phyloP scores from a whole-genome alignment of 805 yeast genomes.

The Suhomyces xylopsoci region DNA sequence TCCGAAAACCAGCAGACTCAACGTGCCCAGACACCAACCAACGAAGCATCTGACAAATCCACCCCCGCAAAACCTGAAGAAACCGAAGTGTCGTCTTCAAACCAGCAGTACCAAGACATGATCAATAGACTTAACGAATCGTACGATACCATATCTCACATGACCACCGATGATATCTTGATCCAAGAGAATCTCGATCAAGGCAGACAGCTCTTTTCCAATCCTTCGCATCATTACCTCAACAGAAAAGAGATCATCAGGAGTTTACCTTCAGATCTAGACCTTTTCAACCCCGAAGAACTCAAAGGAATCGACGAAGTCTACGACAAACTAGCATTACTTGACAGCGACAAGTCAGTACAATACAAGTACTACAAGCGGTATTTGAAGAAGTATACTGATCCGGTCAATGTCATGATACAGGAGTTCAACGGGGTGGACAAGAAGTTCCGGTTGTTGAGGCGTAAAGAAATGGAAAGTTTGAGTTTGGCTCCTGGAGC shows the following conservation, averaged over 20 bases:
- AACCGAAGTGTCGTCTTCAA: not conserved
- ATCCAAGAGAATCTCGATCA: conserved; percentile 35
- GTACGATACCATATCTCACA: conserved; percentile 30
- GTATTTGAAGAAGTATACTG: conserved; percentile 30
- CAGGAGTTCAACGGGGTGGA: conserved; percentile 37
- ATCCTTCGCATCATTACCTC: conserved; percentile 33
- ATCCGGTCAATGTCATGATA: conserved; percentile 24
- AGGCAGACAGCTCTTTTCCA: conserved; percentile 33
- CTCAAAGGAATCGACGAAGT: conserved; percentile 27
- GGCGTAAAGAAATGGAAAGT: conserved; percentile 32
- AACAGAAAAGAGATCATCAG: conserved; percentile 30
- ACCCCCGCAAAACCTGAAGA: not conserved
- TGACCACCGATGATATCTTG: conserved; percentile 36
- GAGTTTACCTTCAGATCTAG: conserved; percentile 35
- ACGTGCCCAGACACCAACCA: not conserved
- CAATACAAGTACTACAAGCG: conserved; percentile 36
- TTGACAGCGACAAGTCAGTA: conserved; percentile 37
- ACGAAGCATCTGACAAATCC: not conserved
- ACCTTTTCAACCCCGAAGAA: conserved; percentile 28
- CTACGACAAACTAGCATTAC: conserved; percentile 26
- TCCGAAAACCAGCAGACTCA: conserved; percentile 2
- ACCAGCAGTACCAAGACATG: conserved; percentile 5
- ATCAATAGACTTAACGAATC: conserved; percentile 16
- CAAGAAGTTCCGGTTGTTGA: conserved; percentile 34
- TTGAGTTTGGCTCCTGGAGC: conserved; percentile 27